Conservation (phyloP, 2,329 filamentous ascomycete species). For the Ophiostoma piceae region DNA sequence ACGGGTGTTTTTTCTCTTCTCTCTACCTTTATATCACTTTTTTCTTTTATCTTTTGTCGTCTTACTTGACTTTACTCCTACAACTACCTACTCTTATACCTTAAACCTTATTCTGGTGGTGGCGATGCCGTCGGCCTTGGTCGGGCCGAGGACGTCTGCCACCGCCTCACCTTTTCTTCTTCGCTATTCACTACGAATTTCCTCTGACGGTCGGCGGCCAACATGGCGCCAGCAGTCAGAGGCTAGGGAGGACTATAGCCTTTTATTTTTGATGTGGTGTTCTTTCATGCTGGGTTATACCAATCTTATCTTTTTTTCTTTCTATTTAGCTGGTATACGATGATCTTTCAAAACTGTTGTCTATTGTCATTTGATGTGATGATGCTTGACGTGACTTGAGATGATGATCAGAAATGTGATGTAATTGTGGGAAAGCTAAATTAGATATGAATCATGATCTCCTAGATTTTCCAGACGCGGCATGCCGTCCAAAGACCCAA, state of each 20-base stretch:
- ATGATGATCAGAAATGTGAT: background rate
- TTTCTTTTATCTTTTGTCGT: background rate
- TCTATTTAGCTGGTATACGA: slow-evolving; percentile 10
- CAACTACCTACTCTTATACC: background rate
- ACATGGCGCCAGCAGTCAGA: background rate
- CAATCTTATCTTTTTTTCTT: background rate
- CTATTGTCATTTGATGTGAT: background rate
- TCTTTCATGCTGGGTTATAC: slow-evolving; percentile 12
- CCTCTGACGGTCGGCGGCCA: background rate
- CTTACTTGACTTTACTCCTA: background rate
- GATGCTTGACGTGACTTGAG: too few species aligned
- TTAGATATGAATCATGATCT: background rate
- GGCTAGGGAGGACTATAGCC: slow-evolving; percentile 1
- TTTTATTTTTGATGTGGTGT: slow-evolving; percentile 1
- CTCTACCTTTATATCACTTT: background rate
- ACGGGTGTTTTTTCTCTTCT: background rate
- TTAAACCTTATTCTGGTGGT: slow-evolving; percentile 3
- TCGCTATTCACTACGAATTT: background rate
- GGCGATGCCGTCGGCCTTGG: background rate
- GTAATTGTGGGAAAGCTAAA: background rate
- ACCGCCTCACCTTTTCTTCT: background rate
- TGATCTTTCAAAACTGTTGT: slow-evolving; percentile 5
- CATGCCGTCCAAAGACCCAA: slow-evolving; percentile 1
- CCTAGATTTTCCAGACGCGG: background rate
- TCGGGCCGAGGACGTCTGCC: background rate